A percentile compares a stretch with the other conserved stretches of the same genome.
Conservation (phyloP, 2,329 filamentous ascomycete genomes). For the Penicillium oxalicum region DNA sequence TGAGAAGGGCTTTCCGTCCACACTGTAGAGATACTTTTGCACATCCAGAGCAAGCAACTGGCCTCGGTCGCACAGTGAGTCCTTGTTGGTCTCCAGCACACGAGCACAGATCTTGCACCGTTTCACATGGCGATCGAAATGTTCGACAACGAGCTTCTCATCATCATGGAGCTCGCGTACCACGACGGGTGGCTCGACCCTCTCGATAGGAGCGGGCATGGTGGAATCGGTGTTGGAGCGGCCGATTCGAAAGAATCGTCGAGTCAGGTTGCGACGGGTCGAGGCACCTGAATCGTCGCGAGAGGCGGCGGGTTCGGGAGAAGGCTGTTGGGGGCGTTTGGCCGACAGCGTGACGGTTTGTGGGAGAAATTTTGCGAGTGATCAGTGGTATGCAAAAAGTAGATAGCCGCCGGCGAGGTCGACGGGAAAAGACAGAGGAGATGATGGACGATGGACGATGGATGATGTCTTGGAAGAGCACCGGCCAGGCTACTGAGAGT, state of each 20-base stretch:
- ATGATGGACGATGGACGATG: slow-evolving; percentile 4
- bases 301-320: slow-evolving; percentile 16
- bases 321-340: slow-evolving; percentile 19
- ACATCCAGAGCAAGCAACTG: slow-evolving; percentile 31
- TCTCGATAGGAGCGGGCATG: slow-evolving; percentile 30
- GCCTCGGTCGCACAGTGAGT: slow-evolving; percentile 33
- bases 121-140: slow-evolving; percentile 33
- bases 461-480: too few relatives aligned
- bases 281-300: slow-evolving; percentile 15
- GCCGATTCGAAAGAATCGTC: slow-evolving; percentile 16
- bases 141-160: slow-evolving; percentile 32
- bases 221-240: slow-evolving; percentile 15
- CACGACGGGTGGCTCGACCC: slow-evolving; percentile 19
- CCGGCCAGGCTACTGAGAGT: too few relatives aligned
- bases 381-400: not conserved
- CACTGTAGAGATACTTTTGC: slow-evolving; percentile 32
- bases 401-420: slow-evolving; percentile 6
- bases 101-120: slow-evolving; percentile 32
- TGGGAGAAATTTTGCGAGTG: slow-evolving; percentile 12
- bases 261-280: slow-evolving; percentile 12
- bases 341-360: slow-evolving; percentile 28
- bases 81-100: slow-evolving; percentile 22
- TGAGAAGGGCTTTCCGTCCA: slow-evolving; percentile 37
- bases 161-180: slow-evolving; percentile 33
- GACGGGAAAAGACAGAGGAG: not conserved